phyloP scores from a whole-genome alignment of 2,329 filamentous ascomycete species.

The Talaromyces marneffei region DNA sequence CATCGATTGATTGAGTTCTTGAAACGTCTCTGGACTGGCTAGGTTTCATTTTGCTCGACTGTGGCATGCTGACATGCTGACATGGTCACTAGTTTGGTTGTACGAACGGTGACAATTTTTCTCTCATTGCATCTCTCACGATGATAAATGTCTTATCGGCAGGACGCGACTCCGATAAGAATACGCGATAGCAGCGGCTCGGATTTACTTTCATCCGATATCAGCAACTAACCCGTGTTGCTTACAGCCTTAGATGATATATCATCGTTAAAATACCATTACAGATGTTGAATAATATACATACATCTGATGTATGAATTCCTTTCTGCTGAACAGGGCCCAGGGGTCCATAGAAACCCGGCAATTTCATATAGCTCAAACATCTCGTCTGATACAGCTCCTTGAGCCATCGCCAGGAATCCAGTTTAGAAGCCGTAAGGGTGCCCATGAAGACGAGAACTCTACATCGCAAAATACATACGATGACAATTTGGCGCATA shows the following conservation, averaged over 20 bases:
- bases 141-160: conserved; percentile 12
- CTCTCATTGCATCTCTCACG: neutral
- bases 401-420: conserved; percentile 62
- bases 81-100: neutral
- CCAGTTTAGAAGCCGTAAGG: conserved; percentile 52
- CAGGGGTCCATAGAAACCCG: conserved; percentile 61
- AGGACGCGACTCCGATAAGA: neutral
- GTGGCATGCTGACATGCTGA: neutral
- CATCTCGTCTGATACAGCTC: conserved; percentile 60
- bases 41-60: conserved; percentile 19
- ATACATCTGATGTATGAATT: conserved; percentile 61
- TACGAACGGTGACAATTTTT: neutral
- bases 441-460: conserved; percentile 10
- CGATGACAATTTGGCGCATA: conserved; percentile 53
- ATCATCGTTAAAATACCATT: neutral
- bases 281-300: neutral
- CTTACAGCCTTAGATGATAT: conserved; percentile 3
- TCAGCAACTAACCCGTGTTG: neutral
- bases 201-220: neutral
- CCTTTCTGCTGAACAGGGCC: conserved; percentile 69
- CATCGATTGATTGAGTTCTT: neutral
- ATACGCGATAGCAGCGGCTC: neutral
- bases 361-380: conserved; percentile 60
- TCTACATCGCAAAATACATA: neutral
- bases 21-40: conserved; percentile 12